phyloP scores from a whole-genome alignment of 208 protist genomes.

The Leishmania braziliensis region DNA sequence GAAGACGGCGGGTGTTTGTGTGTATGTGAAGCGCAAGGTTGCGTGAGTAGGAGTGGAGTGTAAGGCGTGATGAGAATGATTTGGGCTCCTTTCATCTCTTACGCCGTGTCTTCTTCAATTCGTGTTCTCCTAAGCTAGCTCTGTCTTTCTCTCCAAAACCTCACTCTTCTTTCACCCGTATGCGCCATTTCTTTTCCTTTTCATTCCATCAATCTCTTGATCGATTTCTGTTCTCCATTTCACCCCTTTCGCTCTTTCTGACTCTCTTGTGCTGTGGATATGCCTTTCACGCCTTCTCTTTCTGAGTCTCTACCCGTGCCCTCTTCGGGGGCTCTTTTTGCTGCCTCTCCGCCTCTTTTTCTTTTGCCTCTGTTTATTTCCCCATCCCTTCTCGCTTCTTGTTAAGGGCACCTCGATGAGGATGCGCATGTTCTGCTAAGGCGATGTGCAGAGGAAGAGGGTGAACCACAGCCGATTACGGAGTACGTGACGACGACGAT shows the following conservation, averaged over 20 bases:
- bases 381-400: neutral
- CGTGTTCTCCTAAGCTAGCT: neutral
- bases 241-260: neutral
- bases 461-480: neutral
- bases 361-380: neutral
- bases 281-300: neutral
- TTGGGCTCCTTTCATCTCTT: neutral
- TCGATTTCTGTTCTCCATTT: neutral
- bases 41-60: neutral
- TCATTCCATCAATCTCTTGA: neutral
- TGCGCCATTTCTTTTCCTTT: neutral
- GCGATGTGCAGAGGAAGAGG: neutral
- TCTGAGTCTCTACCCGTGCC: neutral
- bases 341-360: neutral
- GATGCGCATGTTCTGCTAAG: neutral
- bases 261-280: too few relatives aligned
- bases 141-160: neutral
- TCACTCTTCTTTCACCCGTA: neutral
- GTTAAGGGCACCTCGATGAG: neutral
- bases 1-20: neutral
- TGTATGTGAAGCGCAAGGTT: neutral
- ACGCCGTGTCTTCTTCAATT: neutral
- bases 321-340: neutral
- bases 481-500: neutral
- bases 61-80: neutral